These are phyloP conservation scores for Dendrothele bispora DNA, from an alignment of 768 basidiomycete species.

Conservation along the genomic window DNA sequence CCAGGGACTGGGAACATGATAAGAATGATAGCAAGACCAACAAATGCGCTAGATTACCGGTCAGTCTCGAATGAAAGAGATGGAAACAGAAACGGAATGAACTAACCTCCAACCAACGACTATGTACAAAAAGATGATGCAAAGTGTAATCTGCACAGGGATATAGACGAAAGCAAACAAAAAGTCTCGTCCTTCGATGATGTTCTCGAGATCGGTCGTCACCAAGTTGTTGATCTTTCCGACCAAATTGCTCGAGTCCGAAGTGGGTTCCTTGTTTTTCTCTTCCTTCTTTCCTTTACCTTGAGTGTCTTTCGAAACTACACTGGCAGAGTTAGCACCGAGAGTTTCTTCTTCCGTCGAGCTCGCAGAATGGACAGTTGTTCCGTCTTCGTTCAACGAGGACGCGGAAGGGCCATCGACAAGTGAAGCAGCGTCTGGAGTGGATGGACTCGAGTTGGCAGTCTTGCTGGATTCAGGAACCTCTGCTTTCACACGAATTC, in stretches of 20 bases:
- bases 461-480: slow-evolving; percentile 11
- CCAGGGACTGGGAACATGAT: slow-evolving; percentile 60
- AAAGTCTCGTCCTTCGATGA: slow-evolving; percentile 34
- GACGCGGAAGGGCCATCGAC: background rate
- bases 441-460: slow-evolving; percentile 1
- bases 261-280: slow-evolving; percentile 15
- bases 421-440: slow-evolving; percentile 1
- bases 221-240: slow-evolving; percentile 76
- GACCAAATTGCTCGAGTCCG: slow-evolving; percentile 47
- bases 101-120: slow-evolving; percentile 49
- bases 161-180: slow-evolving; percentile 33
- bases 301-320: background rate
- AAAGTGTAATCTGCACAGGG: slow-evolving; percentile 40
- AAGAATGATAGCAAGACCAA: slow-evolving; percentile 54
- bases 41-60: slow-evolving; percentile 42
- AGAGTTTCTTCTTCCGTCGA: background rate
- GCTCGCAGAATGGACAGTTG: slow-evolving; percentile 5
- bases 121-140: slow-evolving; percentile 42
- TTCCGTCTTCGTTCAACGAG: slow-evolving; percentile 1
- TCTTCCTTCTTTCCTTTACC: background rate
- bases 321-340: background rate
- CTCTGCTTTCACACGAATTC: slow-evolving; percentile 61
- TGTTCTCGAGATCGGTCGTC: slow-evolving; percentile 55
- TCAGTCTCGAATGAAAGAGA: slow-evolving; percentile 1
- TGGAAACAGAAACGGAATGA: background rate